Conservation (phyloP, 768 basidiomycete genomes). For the Inosperma sp. region DNA sequence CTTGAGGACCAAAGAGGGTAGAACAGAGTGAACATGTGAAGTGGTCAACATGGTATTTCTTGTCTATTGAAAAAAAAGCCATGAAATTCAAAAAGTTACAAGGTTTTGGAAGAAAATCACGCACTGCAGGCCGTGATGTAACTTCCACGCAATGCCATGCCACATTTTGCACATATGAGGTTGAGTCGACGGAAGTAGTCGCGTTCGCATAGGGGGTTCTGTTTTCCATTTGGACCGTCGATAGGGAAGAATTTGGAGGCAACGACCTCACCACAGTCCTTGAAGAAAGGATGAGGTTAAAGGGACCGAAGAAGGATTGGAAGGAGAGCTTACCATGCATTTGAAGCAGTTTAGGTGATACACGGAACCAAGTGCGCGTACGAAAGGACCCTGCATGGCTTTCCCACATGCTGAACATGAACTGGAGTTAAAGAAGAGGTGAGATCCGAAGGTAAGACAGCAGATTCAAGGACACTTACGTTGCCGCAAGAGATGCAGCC, state of each 20-base stretch:
- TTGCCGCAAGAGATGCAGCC: constrained; percentile 51
- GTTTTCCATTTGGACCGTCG: constrained; percentile 83
- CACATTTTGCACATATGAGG: constrained; percentile 95
- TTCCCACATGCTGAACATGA: constrained; percentile 75
- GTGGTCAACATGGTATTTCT: constrained; percentile 99
- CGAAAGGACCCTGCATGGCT: constrained; percentile 92
- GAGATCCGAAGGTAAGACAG: constrained; percentile 23
- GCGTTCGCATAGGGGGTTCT: constrained; percentile 94
- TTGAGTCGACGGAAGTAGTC: constrained; percentile 97
- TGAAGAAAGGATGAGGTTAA: constrained; percentile 13
- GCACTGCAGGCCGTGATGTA: constrained; percentile 99
- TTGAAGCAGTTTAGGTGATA: constrained; percentile 98
- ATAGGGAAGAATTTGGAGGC: constrained; percentile 99
- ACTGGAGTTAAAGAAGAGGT: constrained; percentile 35
- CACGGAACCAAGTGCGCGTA: constrained; percentile 88
- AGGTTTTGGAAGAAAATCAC: constrained; percentile 32
- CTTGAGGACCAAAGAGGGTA: constrained; percentile 93
- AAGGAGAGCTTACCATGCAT: constrained; percentile 69
- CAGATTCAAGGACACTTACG: constrained; percentile 42
- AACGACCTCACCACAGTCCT: constrained; percentile 97
- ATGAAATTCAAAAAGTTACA: constrained; percentile 8
- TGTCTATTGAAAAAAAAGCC: constrained; percentile 51
- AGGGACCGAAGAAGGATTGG: neutral
- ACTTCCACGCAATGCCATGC: constrained; percentile 88
- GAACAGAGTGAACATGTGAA: constrained; percentile 98